Evolutionary conservation across 139 green algal species (phyloP).

Genomic region (Haematococcus lacustris): DNA sequence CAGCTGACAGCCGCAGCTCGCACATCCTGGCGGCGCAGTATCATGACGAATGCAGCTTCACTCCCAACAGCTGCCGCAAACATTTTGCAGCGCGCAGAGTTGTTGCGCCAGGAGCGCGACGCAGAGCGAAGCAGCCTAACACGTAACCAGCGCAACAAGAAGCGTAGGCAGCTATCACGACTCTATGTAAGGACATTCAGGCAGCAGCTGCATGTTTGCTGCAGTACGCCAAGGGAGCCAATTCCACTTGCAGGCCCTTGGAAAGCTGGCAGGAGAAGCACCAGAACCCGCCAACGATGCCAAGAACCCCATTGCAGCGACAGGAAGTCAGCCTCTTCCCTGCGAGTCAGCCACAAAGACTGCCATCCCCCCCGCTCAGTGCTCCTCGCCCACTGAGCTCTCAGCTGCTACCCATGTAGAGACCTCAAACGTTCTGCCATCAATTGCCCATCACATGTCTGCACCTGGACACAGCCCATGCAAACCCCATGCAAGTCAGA

Average conservation of each 20-base stretch:
- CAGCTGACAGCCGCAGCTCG: too few species aligned
- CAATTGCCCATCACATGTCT: too few species aligned
- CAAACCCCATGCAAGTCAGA: too few species aligned
- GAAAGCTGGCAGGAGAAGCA: neutral
- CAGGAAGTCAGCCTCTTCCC: neutral
- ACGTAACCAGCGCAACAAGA: constrained; percentile 33
- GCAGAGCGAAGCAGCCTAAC: neutral
- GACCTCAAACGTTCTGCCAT: neutral
- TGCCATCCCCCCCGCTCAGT: neutral
- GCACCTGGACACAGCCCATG: too few species aligned
- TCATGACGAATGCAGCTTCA: too few species aligned
- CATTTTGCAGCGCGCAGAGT: neutral
- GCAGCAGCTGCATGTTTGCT: neutral
- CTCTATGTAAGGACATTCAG: constrained; percentile 17
- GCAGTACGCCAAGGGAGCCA: neutral
- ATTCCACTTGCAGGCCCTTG: neutral
- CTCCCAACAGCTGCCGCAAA: neutral
- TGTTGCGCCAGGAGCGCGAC: neutral
- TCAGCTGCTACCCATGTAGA: neutral
- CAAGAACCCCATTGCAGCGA: neutral
- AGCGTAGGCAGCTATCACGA: constrained; percentile 41
- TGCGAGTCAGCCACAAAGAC: neutral
- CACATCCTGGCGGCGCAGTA: too few species aligned
- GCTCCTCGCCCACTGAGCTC: neutral
- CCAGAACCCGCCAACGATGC: neutral